Evolutionary conservation across 768 basidiomycete genomes (phyloP), one percentile per base, ranked within the genome.

Genomic region (Dictyophora rubrovolvata): DNA sequence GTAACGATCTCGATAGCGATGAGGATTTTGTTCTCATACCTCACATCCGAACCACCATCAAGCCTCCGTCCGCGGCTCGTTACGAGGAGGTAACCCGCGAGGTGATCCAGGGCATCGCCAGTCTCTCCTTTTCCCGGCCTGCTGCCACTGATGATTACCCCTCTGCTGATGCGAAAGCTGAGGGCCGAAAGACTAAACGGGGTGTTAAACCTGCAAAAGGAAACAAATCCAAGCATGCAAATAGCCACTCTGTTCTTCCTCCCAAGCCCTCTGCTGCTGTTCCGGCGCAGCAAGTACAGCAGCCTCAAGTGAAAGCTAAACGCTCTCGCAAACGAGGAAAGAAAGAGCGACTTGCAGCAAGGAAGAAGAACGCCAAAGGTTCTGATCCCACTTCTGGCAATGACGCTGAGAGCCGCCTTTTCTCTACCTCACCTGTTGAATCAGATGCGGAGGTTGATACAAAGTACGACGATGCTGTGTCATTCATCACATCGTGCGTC

Each of bases 401-500:
- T 12, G 4, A 4, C 42, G 42, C 42, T n/a, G 42, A 12, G n/a
- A 14, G 14, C 23, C 46, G 56, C 28, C 48, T 61, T 48, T 55
- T 55, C 51, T 22, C 54, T 16, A 48, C 42, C 10, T 49, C 51
- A n/a, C 20, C 56, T 18, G 37, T 61, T 42, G 61, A 61, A 23
- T 51, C 37, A 16, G 61, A 61, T 22, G 37, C 21, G 22, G 61
- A 61, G n/a, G n/a, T 28, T 18, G 36, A 42, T 42, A 17, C n/a
- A 17, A 51, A 53, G 50, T 85, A 83, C 65, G 73, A 83, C 55
- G 81, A 82, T 60, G 86, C 86, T 1, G 75, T 78, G 12, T 71
- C 69, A 47, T 86, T 77, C 67, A 83, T 87, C 60, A 78, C 79
- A 10, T 77, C 78, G 85, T 86, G 66, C 57, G 83, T 81, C 55